Evolutionary conservation across 768 basidiomycete species (phyloP), one percentile per base, ranked within the genome.

Genomic region (Kwoniella sp.): DNA sequence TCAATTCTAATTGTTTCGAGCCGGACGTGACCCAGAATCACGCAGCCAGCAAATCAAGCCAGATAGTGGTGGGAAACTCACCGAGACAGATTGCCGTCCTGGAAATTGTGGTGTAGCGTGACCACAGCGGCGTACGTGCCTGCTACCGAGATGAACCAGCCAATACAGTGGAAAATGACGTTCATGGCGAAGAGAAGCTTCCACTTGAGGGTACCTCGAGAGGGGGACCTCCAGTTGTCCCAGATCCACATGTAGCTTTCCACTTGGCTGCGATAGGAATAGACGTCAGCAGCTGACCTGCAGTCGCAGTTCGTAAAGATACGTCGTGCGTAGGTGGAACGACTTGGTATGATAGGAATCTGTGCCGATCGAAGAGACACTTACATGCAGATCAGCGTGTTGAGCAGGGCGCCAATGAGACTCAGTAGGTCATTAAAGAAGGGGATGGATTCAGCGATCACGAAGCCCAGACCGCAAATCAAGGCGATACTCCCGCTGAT

Each of bases 241-340:
- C 70, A 73, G 17, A 79, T 64, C 75, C 75, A 79, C 77, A 79
- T 76, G 64, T 57, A 70, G 26, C 67, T 70, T 55, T 72, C 68
- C 1, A 71, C 55, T 50, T 70, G 61, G n/a, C 73, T 65, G 29
- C 47, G 20, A 11, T 58, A 50, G 4, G 1, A 29, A 54, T 12
- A 11, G 8, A 1, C 2, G 29, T 64, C 48, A 69, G 68, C 50
- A 9, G 22, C n/a, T 41, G 29, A n/a, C n/a, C n/a, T n/a, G n/a
- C n/a, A n/a, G n/a, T n/a, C n/a, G n/a, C n/a, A n/a, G n/a, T n/a
- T n/a, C n/a, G n/a, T n/a, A n/a, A n/a, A n/a, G n/a, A n/a, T n/a
- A n/a, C n/a, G n/a, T n/a, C n/a, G n/a, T n/a, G n/a, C n/a, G n/a
- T n/a, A n/a, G n/a, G n/a, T n/a, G n/a, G n/a, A n/a, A n/a, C n/a